Evolutionary conservation across 257 asterid species (phyloP), one percentile per base, ranked within the genome.

Genomic region (Datura wrightii): DNA sequence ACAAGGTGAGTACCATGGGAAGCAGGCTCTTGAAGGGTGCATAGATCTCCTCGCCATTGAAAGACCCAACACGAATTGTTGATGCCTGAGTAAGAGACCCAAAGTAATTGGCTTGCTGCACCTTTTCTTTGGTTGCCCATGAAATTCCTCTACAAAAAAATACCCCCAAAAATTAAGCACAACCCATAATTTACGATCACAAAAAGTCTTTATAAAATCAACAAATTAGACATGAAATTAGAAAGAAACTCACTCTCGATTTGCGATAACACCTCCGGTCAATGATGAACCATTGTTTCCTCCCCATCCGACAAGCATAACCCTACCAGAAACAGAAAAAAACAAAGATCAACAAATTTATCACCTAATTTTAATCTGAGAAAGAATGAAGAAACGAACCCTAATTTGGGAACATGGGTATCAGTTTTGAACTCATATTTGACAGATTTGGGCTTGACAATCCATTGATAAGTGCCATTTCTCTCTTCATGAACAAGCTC

Each of bases 301-400:
- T 83, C 99, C 99, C 99, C 99, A 96, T 66, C 99, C 99, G 59
- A 96, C 98, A 86, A 96, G 98, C 99, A 96, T 90, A 85, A 95
- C 99, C 93, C 98, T 96, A 79, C 36, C 24, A 80, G 5, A 54
- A 74, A 78, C 39, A 14, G 31, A 24, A 24, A 24, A 24, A 24
- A 24, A 24, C n/a, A 37, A 6, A 36, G 16, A 66, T 65, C 10
- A n/a, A 69, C 53, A 41, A 41, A 69, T 69, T 69, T 37, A n/a
- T 39, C 18, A 70, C 39, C 8, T 18, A 70, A 18, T n/a, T 46
- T 0, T n/a, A 84, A 71, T 76, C 19, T 76, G 83, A n/a, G 6
- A 60, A 31, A 14, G 48, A 72, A 56, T 13, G 6, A 10, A 52
- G 44, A 80, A 53, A 83, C 83, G 2, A 53, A 96, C 99, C 99